Evolutionary conservation across 495 filamentous ascomycete species (phyloP).

Genomic region (Tetracladium setigerum): DNA sequence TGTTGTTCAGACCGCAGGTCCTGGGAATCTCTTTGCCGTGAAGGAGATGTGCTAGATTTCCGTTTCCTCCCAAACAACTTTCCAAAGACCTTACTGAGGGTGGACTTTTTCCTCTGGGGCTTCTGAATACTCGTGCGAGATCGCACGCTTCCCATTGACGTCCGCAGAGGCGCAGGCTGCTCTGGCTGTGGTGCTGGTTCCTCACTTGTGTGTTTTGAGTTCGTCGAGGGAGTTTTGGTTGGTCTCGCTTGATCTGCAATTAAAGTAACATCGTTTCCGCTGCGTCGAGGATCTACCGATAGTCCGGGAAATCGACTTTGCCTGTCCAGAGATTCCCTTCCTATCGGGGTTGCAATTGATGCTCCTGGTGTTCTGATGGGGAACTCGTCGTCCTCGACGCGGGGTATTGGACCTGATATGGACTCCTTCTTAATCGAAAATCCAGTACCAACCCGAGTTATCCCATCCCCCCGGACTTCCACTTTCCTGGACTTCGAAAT

Average conservation of each 20-base stretch:
- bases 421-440: conserved; percentile 36
- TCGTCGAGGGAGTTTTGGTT: not conserved
- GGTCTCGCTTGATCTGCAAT: conserved; percentile 2
- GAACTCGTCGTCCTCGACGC: conserved; percentile 38
- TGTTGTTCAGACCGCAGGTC: conserved; percentile 19
- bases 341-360: conserved; percentile 24
- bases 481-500: conserved; percentile 11
- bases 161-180: conserved; percentile 4
- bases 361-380: conserved; percentile 32
- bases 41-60: conserved; percentile 25
- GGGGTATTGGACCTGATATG: conserved; percentile 37
- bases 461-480: conserved; percentile 6
- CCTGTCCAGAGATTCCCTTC: conserved; percentile 7
- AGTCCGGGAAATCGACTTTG: conserved; percentile 6
- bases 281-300: not conserved
- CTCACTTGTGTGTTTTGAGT: conserved; percentile 5
- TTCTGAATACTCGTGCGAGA: conserved; percentile 13
- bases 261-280: not conserved
- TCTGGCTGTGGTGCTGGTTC: conserved; percentile 1
- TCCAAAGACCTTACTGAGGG: conserved; percentile 38
- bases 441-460: conserved; percentile 9
- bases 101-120: conserved; percentile 42
- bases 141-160: conserved; percentile 11
- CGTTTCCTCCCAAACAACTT: conserved; percentile 42
- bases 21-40: conserved; percentile 12